These are phyloP conservation scores for Coemansia sp. DNA, from an alignment of 192 early-diverging fungal species.

Conservation along the genomic window DNA sequence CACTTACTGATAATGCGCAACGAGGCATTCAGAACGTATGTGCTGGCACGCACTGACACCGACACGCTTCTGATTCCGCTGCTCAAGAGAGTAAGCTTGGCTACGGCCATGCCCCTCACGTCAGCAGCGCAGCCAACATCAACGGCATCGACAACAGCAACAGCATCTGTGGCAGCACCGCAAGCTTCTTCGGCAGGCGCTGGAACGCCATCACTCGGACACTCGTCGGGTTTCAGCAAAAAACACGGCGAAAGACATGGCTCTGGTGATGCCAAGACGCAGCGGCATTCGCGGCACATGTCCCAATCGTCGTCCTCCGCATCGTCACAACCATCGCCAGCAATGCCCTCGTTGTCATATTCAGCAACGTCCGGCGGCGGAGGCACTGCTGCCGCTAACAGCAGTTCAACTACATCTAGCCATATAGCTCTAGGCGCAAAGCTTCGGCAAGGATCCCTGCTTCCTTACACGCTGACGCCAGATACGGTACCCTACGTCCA, in stretches of 20 bases:
- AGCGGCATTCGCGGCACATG: slow-evolving; percentile 1
- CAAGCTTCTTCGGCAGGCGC: slow-evolving; percentile 2
- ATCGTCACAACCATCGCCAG: slow-evolving; percentile 12
- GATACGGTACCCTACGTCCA: slow-evolving; percentile 44
- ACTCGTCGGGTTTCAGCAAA: neutral
- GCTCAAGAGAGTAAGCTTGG: slow-evolving; percentile 28
- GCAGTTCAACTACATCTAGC: neutral
- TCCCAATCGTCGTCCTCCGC: slow-evolving; percentile 8
- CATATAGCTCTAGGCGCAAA: slow-evolving; percentile 11
- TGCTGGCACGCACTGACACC: slow-evolving; percentile 42
- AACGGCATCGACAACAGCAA: slow-evolving; percentile 1
- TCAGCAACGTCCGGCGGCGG: neutral
- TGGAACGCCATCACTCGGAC: neutral
- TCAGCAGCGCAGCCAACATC: slow-evolving; percentile 14
- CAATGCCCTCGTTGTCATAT: neutral
- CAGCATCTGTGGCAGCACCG: neutral
- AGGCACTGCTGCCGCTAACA: neutral
- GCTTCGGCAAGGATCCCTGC: slow-evolving; percentile 25
- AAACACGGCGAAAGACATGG: neutral
- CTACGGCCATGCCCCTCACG: slow-evolving; percentile 34
- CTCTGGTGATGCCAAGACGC: neutral
- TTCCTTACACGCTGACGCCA: slow-evolving; percentile 18
- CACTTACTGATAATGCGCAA: slow-evolving; percentile 37
- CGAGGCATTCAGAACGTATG: slow-evolving; percentile 44
- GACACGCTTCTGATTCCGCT: slow-evolving; percentile 47